A percentile compares a stretch with the other conserved stretches of the same genome.
These are phyloP conservation scores for Venturia pyrina DNA, from an alignment of 2,329 filamentous ascomycete species.

Conservation along the genomic window DNA sequence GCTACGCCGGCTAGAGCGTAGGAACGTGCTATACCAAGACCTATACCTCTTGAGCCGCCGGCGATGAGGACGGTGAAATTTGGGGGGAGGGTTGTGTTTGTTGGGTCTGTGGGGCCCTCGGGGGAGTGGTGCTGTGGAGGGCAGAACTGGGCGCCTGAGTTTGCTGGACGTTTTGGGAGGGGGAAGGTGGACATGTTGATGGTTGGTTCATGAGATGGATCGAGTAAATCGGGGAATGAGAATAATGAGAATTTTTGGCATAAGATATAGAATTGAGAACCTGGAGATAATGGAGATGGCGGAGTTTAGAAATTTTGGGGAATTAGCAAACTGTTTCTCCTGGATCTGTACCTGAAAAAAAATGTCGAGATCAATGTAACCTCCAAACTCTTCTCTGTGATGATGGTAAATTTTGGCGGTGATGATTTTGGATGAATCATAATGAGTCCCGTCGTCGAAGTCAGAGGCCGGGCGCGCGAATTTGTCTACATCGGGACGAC, in stretches of 20 bases:
- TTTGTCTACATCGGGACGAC: too few species aligned
- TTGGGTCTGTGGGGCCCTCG: constrained; percentile 8
- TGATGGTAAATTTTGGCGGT: neutral
- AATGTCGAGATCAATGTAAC: neutral
- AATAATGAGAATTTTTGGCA: neutral
- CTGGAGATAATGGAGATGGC: neutral
- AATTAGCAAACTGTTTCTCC: neutral
- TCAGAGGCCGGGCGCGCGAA: neutral
- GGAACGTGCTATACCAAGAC: neutral
- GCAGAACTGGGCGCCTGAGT: constrained; percentile 1
- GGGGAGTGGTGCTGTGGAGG: constrained; percentile 2
- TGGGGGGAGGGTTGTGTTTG: constrained; percentile 3
- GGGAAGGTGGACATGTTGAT: neutral
- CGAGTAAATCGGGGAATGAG: too few species aligned
- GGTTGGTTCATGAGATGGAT: neutral
- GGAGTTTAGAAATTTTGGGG: neutral
- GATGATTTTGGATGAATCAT: neutral
- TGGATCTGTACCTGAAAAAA: neutral
- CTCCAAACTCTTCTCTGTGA: neutral
- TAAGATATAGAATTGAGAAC: neutral
- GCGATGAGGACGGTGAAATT: constrained; percentile 11
- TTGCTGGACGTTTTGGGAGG: neutral
- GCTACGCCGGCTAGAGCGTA: constrained; percentile 8
- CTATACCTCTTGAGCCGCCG: constrained; percentile 11
- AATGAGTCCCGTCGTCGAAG: neutral